Base-by-base conservation (phyloP, 257 asterid genomes). In the Solanum peruvianum region DNA sequence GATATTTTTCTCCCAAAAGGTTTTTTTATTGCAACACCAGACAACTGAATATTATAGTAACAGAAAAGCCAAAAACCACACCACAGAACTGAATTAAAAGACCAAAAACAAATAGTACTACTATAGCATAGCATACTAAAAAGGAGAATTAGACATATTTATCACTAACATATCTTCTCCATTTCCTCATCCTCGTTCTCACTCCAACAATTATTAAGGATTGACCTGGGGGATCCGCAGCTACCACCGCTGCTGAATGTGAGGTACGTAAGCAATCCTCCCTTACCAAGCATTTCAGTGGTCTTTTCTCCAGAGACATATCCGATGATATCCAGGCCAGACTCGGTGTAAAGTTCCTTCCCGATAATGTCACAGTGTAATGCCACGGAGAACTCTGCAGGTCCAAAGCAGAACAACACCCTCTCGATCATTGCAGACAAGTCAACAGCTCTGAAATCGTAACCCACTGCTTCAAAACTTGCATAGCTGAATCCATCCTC, bases 401-500 rank as follows among this genome's bases (percentile, higher is more conserved):
- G 97, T 81, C 89, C 67, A 91, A 95, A 95, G 91, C 98, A 95
- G 62, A 87, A 92, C 90, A 95, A 58, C 76, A 95, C 98, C 89
- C 98, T 92, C 91, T 93, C 93, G 31, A 95, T 41, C 6, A 95
- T 89, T 2, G 44, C 83, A 49, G 71, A n/a, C 92, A 94, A 52
- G 82, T 92, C 92, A 16, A 88, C 21, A 16, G 12, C 85, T 58
- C 88, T 91, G 44, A 95, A 92, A 80, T 93, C 94, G 80, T 95
- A 95, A 12, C 98, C 98, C 31, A 91, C 94, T 3, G 97, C 90
- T 87, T 95, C 98, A 52, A 95, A 94, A 44, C 98, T 95, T 6
- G 98, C 98, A 56, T 95, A 95, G 91, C 98, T 95, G 92, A 95
- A 95, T 14, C 97, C 98, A 87, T 95, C 96, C 86, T 95, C 97